Evolutionary conservation across 2,329 filamentous ascomycete species (phyloP).

Genomic region (Fusarium nygamai): DNA sequence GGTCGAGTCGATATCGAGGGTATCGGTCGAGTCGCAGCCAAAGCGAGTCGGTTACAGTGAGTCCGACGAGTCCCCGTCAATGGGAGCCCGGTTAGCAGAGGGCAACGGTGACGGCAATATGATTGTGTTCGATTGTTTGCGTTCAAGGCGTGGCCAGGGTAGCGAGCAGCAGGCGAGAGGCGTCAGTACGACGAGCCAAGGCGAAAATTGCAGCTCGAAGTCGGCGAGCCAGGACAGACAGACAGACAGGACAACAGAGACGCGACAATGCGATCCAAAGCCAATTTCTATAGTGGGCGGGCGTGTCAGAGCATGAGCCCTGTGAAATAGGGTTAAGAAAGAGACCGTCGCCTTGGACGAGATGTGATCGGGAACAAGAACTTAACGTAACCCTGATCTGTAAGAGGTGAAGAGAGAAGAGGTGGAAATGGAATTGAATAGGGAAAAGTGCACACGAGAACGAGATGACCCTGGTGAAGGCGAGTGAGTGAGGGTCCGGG

Average conservation of each 20-base stretch:
- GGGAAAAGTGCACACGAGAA: conserved; percentile 35
- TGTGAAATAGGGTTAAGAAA: neutral
- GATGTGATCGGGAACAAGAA: conserved; percentile 13
- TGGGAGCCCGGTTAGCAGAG: neutral
- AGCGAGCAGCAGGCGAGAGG: conserved; percentile 6
- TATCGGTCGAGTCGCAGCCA: conserved; percentile 20
- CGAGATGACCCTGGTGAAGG: conserved; percentile 13
- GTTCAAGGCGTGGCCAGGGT: conserved; percentile 8
- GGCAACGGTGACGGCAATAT: neutral
- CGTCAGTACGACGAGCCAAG: conserved; percentile 9
- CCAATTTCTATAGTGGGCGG: conserved; percentile 4
- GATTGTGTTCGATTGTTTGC: conserved; percentile 1
- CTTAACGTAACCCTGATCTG: conserved; percentile 1
- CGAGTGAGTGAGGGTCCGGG: conserved; percentile 3
- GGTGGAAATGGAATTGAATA: conserved; percentile 25
- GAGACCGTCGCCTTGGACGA: neutral
- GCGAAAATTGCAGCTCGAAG: conserved; percentile 5
- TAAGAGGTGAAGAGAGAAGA: conserved; percentile 11
- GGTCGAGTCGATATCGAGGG: conserved; percentile 15
- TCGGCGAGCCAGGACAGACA: neutral
- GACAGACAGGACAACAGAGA: conserved; percentile 1
- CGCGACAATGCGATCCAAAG: conserved; percentile 16
- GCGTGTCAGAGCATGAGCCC: conserved; percentile 36
- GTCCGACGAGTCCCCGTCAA: conserved; percentile 7
- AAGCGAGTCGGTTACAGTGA: conserved; percentile 8